phyloP scores from a whole-genome alignment of 441 rosid species.

The Lepidium campestre region DNA sequence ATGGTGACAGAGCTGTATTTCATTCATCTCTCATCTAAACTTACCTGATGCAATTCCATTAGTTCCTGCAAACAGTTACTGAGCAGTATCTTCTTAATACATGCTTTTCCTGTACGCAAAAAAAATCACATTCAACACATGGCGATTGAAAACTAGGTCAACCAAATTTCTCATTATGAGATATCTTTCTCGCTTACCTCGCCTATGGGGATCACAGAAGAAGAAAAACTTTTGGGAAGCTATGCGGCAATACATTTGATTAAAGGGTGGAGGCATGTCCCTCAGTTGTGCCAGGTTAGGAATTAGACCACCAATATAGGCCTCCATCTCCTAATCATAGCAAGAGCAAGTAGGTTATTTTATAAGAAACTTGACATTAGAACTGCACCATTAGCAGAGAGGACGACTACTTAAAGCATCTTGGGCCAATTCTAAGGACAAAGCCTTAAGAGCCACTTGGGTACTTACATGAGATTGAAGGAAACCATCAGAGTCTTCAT shows the following conservation, averaged over 20 bases:
- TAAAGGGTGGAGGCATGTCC: constrained; percentile 86
- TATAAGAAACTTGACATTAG: neutral
- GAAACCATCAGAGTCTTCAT: constrained; percentile 97
- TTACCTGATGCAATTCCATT: constrained; percentile 98
- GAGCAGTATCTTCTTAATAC: constrained; percentile 94
- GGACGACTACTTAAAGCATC: neutral
- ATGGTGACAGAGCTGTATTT: neutral
- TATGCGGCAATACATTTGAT: constrained; percentile 90
- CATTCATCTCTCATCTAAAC: neutral
- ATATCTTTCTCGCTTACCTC: constrained; percentile 48
- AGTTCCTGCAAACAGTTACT: constrained; percentile 98
- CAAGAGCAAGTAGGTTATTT: neutral
- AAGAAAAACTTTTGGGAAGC: constrained; percentile 98
- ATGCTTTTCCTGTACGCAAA: constrained; percentile 71
- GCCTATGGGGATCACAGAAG: constrained; percentile 96
- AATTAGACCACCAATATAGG: constrained; percentile 90
- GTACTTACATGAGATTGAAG: constrained; percentile 72
- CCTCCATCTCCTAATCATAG: constrained; percentile 85
- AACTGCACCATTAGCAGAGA: neutral
- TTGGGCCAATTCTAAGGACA: neutral
- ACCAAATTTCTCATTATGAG: neutral
- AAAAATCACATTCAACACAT: constrained; percentile 6
- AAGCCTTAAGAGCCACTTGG: constrained; percentile 5
- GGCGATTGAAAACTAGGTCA: neutral
- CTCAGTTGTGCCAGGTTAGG: constrained; percentile 95